Conservation (phyloP, 1,284 basidiomycete genomes). For the Trichosporon sp. region DNA sequence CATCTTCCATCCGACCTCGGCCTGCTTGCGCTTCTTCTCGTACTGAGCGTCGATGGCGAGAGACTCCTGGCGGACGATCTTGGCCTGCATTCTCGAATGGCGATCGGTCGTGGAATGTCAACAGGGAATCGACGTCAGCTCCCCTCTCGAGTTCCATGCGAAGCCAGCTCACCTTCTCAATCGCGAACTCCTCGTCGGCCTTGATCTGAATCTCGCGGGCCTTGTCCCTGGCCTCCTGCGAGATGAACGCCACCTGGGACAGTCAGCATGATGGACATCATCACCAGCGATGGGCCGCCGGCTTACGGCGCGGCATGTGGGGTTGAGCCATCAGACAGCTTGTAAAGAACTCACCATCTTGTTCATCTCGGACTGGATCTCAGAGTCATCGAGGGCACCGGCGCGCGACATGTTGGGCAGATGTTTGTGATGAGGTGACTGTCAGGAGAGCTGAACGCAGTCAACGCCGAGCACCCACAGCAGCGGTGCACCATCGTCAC, state of each 20-base stretch:
- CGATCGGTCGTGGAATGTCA: not conserved
- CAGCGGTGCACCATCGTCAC: slow-evolving; percentile 19
- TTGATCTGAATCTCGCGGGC: slow-evolving; percentile 95
- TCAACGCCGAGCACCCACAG: slow-evolving; percentile 1
- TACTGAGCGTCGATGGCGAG: slow-evolving; percentile 86
- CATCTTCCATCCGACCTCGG: slow-evolving; percentile 94
- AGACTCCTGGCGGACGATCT: slow-evolving; percentile 91
- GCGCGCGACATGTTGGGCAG: slow-evolving; percentile 53
- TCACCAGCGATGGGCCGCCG: not conserved
- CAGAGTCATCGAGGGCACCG: slow-evolving; percentile 85
- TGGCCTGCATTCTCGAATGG: slow-evolving; percentile 65
- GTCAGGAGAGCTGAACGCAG: slow-evolving; percentile 12
- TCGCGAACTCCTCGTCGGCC: slow-evolving; percentile 95
- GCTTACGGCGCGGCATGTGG: slow-evolving; percentile 23
- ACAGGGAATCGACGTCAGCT: not conserved
- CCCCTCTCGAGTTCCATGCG: too few relatives aligned
- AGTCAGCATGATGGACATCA: slow-evolving; percentile 9
- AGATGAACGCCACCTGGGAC: slow-evolving; percentile 88
- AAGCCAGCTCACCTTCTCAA: slow-evolving; percentile 74
- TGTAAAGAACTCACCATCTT: slow-evolving; percentile 76
- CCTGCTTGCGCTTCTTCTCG: slow-evolving; percentile 92
- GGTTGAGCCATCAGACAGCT: slow-evolving; percentile 9
- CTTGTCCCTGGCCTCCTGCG: slow-evolving; percentile 94
- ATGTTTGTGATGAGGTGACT: slow-evolving; percentile 3
- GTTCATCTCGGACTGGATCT: slow-evolving; percentile 96